These are phyloP conservation scores for Gracilaria domingensis DNA, from an alignment of 23 red algal genomes.

Conservation along the genomic window DNA sequence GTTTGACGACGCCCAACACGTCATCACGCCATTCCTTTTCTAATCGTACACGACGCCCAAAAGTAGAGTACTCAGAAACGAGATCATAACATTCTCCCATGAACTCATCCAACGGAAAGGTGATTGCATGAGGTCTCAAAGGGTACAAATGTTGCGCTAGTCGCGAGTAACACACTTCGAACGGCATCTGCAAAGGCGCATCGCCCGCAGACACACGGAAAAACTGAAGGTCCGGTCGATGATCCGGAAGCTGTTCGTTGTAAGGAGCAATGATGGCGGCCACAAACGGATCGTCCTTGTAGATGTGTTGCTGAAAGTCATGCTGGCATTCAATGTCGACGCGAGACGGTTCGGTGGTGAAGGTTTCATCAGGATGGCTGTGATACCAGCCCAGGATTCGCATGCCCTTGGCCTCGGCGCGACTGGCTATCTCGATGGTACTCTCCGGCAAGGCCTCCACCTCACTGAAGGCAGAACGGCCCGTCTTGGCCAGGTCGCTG, in stretches of 20 bases:
- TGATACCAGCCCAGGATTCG: conserved; percentile 91
- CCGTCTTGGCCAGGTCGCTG: conserved; percentile 46
- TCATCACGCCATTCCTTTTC: conserved; percentile 48
- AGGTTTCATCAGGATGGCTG: conserved; percentile 73
- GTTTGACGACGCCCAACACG: conserved; percentile 28
- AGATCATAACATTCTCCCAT: conserved; percentile 34
- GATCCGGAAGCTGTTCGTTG: conserved; percentile 51
- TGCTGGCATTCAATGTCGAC: conserved; percentile 82
- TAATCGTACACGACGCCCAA: conserved; percentile 41
- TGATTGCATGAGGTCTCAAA: neutral
- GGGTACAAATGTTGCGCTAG: conserved; percentile 22
- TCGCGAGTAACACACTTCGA: conserved; percentile 19
- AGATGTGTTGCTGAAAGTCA: conserved; percentile 72
- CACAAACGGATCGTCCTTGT: conserved; percentile 51
- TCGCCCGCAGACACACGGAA: conserved; percentile 36
- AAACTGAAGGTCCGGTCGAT: conserved; percentile 39
- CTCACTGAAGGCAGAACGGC: conserved; percentile 61
- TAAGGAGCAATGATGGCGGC: conserved; percentile 61
- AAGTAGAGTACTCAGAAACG: conserved; percentile 35
- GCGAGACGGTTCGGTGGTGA: conserved; percentile 71
- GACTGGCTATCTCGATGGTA: conserved; percentile 64
- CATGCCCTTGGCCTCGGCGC: conserved; percentile 65
- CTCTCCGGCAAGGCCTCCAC: conserved; percentile 88
- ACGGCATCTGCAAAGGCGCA: conserved; percentile 37
- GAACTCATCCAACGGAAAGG: conserved; percentile 24